Percentiles rank a stretch among this genome's conserved stretches.
These are phyloP conservation scores for Exophiala alcalophila DNA, from an alignment of 2,329 filamentous ascomycete species.

Conservation along the genomic window DNA sequence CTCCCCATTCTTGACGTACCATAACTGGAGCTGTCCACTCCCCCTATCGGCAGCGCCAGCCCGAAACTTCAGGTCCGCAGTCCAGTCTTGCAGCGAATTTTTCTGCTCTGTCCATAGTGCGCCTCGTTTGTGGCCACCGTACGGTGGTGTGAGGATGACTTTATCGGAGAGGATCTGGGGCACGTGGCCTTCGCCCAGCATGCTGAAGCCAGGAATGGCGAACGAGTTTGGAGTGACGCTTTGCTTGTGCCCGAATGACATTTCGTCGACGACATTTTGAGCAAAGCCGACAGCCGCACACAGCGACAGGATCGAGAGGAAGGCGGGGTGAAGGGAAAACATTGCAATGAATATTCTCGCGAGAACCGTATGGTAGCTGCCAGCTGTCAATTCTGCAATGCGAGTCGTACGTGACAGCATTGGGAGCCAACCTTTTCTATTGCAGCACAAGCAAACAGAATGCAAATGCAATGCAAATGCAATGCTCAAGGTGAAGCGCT, in stretches of 20 bases:
- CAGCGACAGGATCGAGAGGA: constrained; percentile 13
- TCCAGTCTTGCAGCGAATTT: constrained; percentile 62
- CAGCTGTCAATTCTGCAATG: background rate
- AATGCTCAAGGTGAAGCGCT: constrained; percentile 8
- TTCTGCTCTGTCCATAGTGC: constrained; percentile 72
- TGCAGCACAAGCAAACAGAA: constrained; percentile 1
- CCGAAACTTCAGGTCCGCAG: constrained; percentile 80
- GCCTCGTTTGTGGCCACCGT: constrained; percentile 79
- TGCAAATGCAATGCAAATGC: background rate
- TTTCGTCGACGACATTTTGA: constrained; percentile 27
- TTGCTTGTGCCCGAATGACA: constrained; percentile 31
- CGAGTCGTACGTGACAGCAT: background rate
- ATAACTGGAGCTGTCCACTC: constrained; percentile 87
- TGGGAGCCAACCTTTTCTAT: constrained; percentile 1
- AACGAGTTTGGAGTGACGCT: constrained; percentile 60
- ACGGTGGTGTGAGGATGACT: constrained; percentile 83
- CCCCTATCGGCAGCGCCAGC: constrained; percentile 80
- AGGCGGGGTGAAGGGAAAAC: constrained; percentile 11
- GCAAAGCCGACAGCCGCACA: constrained; percentile 18
- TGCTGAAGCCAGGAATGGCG: constrained; percentile 55
- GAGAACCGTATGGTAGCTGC: background rate
- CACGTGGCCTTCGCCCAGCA: constrained; percentile 54
- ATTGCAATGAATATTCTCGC: constrained; percentile 13
- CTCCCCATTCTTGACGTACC: constrained; percentile 73
- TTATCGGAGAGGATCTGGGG: constrained; percentile 76